These are phyloP conservation scores for Petunia secreta DNA, from an alignment of 257 asterid genomes.

Conservation along the genomic window DNA sequence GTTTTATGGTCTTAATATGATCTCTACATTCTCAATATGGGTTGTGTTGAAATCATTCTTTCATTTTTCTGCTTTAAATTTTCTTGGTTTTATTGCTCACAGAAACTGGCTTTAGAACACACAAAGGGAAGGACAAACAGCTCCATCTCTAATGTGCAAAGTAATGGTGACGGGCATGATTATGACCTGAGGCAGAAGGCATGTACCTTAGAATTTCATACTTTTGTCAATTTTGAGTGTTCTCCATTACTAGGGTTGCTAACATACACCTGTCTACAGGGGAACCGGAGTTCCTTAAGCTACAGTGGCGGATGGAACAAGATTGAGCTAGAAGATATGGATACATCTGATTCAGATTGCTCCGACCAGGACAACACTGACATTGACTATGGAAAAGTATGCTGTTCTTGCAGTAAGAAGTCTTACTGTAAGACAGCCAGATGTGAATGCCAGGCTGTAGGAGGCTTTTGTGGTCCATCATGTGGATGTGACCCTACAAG, in stretches of 20 bases:
- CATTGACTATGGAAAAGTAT: slow-evolving; percentile 39
- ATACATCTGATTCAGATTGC: slow-evolving; percentile 61
- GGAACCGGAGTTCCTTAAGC: slow-evolving; percentile 52
- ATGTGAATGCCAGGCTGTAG: slow-evolving; percentile 83
- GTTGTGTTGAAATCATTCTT: background rate
- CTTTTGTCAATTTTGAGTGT: slow-evolving; percentile 11
- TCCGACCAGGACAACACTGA: slow-evolving; percentile 40
- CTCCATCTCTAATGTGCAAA: slow-evolving; percentile 27
- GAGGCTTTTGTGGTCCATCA: slow-evolving; percentile 49
- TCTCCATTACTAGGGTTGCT: background rate
- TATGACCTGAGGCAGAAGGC: slow-evolving; percentile 85
- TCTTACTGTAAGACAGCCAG: slow-evolving; percentile 75
- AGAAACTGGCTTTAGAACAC: slow-evolving; percentile 64
- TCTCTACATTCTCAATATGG: background rate
- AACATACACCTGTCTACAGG: slow-evolving; percentile 44
- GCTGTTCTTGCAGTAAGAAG: slow-evolving; percentile 74
- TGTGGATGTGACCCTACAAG: slow-evolving; percentile 62
- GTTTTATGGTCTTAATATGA: slow-evolving; percentile 18
- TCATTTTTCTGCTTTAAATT: background rate
- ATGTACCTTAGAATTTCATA: slow-evolving; percentile 15
- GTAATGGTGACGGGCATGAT: slow-evolving; percentile 51
- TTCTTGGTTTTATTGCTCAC: background rate
- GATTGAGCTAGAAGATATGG: slow-evolving; percentile 70
- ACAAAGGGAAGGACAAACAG: slow-evolving; percentile 44
- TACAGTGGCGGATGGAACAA: slow-evolving; percentile 40